Percentiles rank a stretch among this genome's conserved stretches.
These are phyloP conservation scores for Colletotrichum sp. DNA, from an alignment of 2,329 filamentous ascomycete species.

Conservation along the genomic window DNA sequence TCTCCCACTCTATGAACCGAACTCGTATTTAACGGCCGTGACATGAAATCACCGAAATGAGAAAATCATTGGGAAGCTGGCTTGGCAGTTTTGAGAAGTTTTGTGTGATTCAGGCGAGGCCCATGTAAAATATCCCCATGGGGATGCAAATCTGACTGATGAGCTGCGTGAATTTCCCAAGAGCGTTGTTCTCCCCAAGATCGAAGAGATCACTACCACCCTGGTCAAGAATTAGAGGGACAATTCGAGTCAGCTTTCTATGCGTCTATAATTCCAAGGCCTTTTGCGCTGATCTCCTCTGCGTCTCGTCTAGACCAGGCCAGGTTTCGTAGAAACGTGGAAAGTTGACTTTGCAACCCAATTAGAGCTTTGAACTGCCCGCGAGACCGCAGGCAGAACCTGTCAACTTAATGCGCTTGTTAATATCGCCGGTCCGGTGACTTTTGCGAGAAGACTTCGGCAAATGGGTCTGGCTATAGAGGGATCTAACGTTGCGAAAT, in stretches of 20 bases:
- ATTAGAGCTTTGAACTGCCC: neutral
- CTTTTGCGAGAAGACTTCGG: neutral
- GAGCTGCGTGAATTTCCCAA: neutral
- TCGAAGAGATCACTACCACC: neutral
- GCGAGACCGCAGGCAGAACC: too few relatives aligned
- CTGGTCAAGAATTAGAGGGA: accelerated
- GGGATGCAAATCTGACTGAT: accelerated
- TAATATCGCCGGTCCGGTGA: neutral
- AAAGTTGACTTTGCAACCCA: neutral
- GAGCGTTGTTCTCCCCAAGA: neutral
- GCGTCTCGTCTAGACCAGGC: neutral
- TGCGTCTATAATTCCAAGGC: neutral
- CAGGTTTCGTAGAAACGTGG: neutral
- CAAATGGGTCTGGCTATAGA: neutral
- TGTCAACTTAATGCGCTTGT: too few relatives aligned
- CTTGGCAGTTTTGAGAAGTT: neutral
- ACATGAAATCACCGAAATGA: neutral
- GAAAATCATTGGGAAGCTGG: neutral
- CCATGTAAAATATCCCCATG: neutral
- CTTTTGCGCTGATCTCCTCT: neutral
- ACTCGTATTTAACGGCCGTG: neutral
- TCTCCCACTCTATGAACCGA: neutral
- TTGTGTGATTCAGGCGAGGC: neutral
- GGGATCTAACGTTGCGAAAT: neutral
- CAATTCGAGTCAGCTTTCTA: neutral